phyloP scores from a whole-genome alignment of 2,329 filamentous ascomycete genomes.

The Drechslerella dactyloides region DNA sequence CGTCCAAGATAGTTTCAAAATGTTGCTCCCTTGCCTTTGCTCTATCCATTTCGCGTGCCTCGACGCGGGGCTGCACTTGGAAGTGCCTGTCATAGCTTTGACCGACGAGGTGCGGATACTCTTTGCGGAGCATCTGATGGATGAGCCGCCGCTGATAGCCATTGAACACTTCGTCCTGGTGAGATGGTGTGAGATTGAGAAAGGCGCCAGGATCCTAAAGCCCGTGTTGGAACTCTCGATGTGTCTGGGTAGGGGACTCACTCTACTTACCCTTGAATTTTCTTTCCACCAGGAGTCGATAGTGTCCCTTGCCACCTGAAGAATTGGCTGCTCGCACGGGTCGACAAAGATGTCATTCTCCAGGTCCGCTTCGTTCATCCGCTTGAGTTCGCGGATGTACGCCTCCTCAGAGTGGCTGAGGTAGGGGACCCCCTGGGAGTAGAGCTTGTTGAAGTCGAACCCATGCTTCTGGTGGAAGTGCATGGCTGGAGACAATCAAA shows the following conservation, averaged over 20 bases:
- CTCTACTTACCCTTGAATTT: conserved; percentile 15
- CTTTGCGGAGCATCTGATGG: conserved; percentile 70
- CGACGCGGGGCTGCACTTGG: conserved; percentile 59
- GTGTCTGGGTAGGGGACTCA: neutral
- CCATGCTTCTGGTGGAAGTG: conserved; percentile 47
- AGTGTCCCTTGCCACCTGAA: conserved; percentile 2
- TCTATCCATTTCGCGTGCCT: conserved; percentile 59
- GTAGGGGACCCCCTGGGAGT: conserved; percentile 51
- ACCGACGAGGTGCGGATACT: conserved; percentile 63
- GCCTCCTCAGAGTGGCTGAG: conserved; percentile 53
- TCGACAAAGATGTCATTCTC: conserved; percentile 16
- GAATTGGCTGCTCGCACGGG: conserved; percentile 16
- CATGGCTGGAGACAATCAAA: conserved; percentile 20
- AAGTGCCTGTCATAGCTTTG: conserved; percentile 54
- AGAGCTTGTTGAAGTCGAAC: conserved; percentile 54
- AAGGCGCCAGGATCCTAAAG: conserved; percentile 16
- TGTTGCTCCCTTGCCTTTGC: conserved; percentile 52
- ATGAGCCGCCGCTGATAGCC: conserved; percentile 70
- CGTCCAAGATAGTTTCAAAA: conserved; percentile 50
- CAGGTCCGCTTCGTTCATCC: conserved; percentile 15
- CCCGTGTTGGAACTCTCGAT: neutral
- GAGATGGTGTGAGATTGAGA: conserved; percentile 18
- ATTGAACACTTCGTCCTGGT: conserved; percentile 59
- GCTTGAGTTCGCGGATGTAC: conserved; percentile 28
- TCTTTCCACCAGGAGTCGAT: conserved; percentile 20